phyloP scores from a whole-genome alignment of 257 asterid species.

The Solanum chilense region DNA sequence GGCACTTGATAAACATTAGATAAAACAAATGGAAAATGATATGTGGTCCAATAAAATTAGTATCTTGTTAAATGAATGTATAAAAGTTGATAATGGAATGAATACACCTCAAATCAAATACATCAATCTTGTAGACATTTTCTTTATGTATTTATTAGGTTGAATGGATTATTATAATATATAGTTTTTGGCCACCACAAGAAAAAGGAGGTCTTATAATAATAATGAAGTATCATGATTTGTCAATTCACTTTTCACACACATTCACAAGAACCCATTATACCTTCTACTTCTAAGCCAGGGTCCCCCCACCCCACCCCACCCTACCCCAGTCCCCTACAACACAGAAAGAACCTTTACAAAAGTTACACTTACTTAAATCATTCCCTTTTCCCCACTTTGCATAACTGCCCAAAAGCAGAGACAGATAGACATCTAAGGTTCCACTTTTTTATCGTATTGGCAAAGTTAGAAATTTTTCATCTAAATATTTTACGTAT shows the following conservation, averaged over 20 bases:
- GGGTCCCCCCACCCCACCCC: slow-evolving; percentile 1
- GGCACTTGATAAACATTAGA: neutral
- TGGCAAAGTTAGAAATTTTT: neutral
- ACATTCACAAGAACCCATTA: slow-evolving; percentile 15
- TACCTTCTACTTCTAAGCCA: slow-evolving; percentile 3
- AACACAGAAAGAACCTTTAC: slow-evolving; percentile 13
- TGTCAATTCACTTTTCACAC: slow-evolving; percentile 22
- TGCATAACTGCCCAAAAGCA: neutral
- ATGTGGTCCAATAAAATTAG: neutral
- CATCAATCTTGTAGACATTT: neutral
- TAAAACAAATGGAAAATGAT: neutral
- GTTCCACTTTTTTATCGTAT: neutral
- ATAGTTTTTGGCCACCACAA: slow-evolving; percentile 13
- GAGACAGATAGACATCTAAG: neutral
- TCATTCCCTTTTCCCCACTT: slow-evolving; percentile 29
- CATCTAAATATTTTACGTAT: neutral
- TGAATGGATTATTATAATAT: neutral
- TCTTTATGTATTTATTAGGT: slow-evolving; percentile 11
- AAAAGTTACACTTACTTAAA: slow-evolving; percentile 7
- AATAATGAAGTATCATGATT: slow-evolving; percentile 10
- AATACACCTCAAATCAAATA: neutral
- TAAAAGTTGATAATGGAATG: slow-evolving; percentile 7
- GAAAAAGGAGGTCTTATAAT: slow-evolving; percentile 2
- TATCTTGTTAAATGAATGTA: neutral
- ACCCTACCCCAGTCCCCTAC: slow-evolving; percentile 1